Conservation (phyloP, 164 flowering plant species). For the Cinnamomum micranthum region DNA sequence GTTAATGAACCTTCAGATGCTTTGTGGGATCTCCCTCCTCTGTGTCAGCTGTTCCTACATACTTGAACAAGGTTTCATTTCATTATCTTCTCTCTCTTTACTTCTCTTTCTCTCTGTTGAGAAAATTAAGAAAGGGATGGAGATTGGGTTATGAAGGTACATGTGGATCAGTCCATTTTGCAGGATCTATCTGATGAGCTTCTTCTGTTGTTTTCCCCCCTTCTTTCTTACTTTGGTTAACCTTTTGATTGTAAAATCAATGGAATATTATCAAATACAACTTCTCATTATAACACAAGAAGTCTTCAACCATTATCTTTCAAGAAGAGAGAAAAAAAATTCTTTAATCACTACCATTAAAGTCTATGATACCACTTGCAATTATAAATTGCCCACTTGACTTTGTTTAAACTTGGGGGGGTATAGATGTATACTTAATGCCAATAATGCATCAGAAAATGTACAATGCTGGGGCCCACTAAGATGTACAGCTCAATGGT, state of each 20-base stretch:
- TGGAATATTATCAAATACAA: background rate
- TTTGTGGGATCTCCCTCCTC: slow-evolving; percentile 78
- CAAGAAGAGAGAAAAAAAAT: no score
- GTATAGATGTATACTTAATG: background rate
- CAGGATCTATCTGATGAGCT: background rate
- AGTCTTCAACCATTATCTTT: background rate
- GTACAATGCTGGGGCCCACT: background rate
- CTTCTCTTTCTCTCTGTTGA: background rate
- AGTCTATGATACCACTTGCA: background rate
- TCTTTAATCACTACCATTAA: no score
- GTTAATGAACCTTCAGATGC: slow-evolving; percentile 49
- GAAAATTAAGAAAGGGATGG: background rate
- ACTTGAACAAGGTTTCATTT: slow-evolving; percentile 7
- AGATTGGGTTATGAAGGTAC: background rate
- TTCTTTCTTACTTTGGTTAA: background rate
- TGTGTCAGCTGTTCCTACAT: slow-evolving; percentile 44
- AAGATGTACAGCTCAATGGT: background rate
- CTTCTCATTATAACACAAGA: background rate
- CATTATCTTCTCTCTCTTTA: background rate
- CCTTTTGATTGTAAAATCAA: background rate
- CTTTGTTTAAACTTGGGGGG: background rate
- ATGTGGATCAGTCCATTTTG: background rate
- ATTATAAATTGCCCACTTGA: background rate
- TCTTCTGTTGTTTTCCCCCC: background rate
- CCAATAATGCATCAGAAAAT: background rate